Base-by-base conservation (phyloP, 2,329 filamentous ascomycete species). In the Trichoderma sp. region DNA sequence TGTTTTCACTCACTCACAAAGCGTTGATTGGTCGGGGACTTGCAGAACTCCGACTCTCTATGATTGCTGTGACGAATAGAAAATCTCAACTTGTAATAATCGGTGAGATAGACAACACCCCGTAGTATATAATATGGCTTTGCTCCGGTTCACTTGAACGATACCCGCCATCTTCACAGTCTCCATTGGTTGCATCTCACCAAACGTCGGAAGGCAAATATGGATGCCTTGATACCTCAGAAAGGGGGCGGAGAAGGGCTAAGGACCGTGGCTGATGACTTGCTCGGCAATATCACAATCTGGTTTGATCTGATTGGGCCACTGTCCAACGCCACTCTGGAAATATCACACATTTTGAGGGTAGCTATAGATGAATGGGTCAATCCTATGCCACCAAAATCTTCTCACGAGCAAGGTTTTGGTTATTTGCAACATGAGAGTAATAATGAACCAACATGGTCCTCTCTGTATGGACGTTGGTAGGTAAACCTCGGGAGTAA, bases 181-280 rank as follows among this genome's bases (percentile, higher is more conserved):
- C n/a, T 21, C 45, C 5, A 3, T 33, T 56, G 12, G 31, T 18
- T 33, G 18, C 27, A 53, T 50, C 5, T 29, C n/a, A 45, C 63
- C 14, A 66, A 41, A 24, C 27, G 1, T 21, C 3, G 56, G 14
- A 14, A 35, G 62, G 33, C 62, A 38, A 35, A 41, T 31, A 60
- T 41, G 24, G n/a, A 27, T 62, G 27, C 67, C 50, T 50, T 50
- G 53, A 31, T n/a, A 33, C 45, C 45, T 68, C 12, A 12, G 16
- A 71, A 62, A 50, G 24, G 53, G 56, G 24, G 68, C 59, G 68
- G 38, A 50, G 68, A 24, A 72, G 68, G 38, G 59, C 68, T 62
- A 62, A 33, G 14, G 45, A 29, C 69, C 18, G 69, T 53, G 69
- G 41, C 59, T 45, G 59, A 50, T 53, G 16, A 64, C 16, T 16